Evolutionary conservation across 768 basidiomycete species (phyloP), one percentile per base, ranked within the genome.

Genomic region (Pulveroboletus sp.): DNA sequence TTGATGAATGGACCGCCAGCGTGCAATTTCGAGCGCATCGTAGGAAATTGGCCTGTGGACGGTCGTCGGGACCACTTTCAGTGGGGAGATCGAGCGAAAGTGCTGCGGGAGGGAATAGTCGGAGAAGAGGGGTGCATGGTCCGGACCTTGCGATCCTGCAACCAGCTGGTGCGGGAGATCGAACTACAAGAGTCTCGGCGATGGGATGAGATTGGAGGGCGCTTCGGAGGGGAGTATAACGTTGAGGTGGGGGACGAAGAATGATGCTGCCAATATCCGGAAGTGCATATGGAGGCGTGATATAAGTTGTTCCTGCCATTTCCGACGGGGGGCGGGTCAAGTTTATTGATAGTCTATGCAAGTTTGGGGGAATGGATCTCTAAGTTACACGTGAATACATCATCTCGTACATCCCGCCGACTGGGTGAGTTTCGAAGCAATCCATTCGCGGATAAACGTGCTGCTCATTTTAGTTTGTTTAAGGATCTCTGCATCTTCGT

Each of bases 381-480:
- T 37, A 45, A 12, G 40, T 2, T 23, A 47, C 49, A 43, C 40
- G 42, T 38, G 19, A 48, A 55, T 50, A 60, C n/a, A 40, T 14
- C 26, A 48, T 17, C 9, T 22, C 11, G 22, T 24, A 11, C 51
- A 63, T 45, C 43, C 36, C 13, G 43, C 7, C 10, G 45, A 27
- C 41, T 40, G 42, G 22, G 34, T 12, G 11, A n/a, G 40, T 13
- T 45, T 61, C n/a, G 61, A 58, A 46, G 49, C 82, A 53, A 99
- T 86, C 93, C 93, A 95, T 56, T 86, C 76, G 36, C 96, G 76
- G 56, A 99, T 95, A 52, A 78, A 89, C 7, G 93, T 95, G 63
- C 93, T 96, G 64, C 96, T 93, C 79, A 98, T 83, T 75, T 99
- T 99, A 24, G 83, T 78, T 55, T 80, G 76, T 63, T 85, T 86